Base-by-base conservation (phyloP, 2,329 filamentous ascomycete species). In the Coniochaeta pulveracea region DNA sequence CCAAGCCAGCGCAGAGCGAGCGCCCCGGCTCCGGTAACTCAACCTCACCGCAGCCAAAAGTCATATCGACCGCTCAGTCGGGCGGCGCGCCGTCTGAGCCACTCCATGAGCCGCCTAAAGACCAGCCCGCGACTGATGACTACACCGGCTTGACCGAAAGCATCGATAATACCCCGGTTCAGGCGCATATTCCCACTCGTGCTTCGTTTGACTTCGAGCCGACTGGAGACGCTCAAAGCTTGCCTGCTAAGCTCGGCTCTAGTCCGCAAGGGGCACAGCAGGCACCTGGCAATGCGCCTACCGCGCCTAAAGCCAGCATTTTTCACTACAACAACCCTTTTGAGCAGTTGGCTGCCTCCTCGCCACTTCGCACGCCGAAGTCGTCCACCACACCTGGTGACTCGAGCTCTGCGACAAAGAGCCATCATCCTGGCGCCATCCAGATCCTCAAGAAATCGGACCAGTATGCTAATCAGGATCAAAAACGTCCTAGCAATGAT, bases 1-100 rank as follows among this genome's bases (percentile, higher is more conserved):
- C 82, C 34, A 86, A 80, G 58, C 74, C 75, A 10, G 64, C 66
- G 37, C 74, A 79, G 52, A 64, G 60, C 30, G 71, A 76, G 29
- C 58, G 60, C 33, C 62, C 39, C 11, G 18, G 8, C 10, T 11
- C 22, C 12, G 49, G 53, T 34, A 65, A 69, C 40, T 47, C 57
- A 10, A 50, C 59, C 41, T 67, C 64, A 5, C 63, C 66, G 4
- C 60, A 64, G 38, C 64, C 65, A n/a, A n/a, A n/a, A n/a, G n/a
- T n/a, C n/a, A n/a, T n/a, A n/a, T n/a, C n/a, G n/a, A 19, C 28
- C 7, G 8, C 15, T 7, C 28, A 31, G 11, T n/a, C 22, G 6
- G 43, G 44, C 12, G 44, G 38, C 19, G 45, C 43, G 34, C 37
- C 42, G 9, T 24, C 22, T 9, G 9, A 24, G 9, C 22, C 22